Conservation (phyloP, 2,329 filamentous ascomycete genomes). For the Furcasterigmium sp. region DNA sequence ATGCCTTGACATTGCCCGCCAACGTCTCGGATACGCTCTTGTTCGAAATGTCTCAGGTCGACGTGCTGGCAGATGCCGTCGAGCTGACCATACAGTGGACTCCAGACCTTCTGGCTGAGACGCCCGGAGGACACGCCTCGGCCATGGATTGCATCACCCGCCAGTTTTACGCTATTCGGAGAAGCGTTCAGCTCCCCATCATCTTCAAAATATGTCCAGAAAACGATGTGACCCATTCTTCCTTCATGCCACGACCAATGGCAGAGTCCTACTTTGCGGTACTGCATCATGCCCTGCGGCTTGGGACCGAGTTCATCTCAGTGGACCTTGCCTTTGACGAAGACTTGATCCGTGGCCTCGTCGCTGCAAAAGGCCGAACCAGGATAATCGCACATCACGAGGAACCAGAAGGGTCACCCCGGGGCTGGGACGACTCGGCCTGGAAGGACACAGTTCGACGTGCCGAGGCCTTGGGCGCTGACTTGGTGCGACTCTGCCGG, state of each 20-base stretch:
- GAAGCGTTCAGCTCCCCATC: slow-evolving; percentile 1
- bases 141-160: neutral
- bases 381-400: slow-evolving; percentile 46
- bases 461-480: slow-evolving; percentile 41
- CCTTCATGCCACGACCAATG: neutral
- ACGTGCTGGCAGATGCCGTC: too few species aligned
- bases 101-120: too few species aligned
- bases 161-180: slow-evolving; percentile 2
- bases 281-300: slow-evolving; percentile 43
- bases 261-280: slow-evolving; percentile 31
- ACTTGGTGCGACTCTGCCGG: slow-evolving; percentile 45
- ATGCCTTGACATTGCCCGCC: too few species aligned
- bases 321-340: slow-evolving; percentile 25
- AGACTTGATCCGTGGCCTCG: slow-evolving; percentile 1
- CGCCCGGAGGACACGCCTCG: too few species aligned
- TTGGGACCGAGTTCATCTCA: slow-evolving; percentile 43
- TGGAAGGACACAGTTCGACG: slow-evolving; percentile 26
- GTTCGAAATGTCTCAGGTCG: too few species aligned
- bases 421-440: slow-evolving; percentile 19
- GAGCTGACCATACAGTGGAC: too few species aligned
- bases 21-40: too few species aligned
- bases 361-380: slow-evolving; percentile 37
- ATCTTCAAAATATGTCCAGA: too few species aligned
- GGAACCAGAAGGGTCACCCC: too few species aligned
- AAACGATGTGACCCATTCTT: too few species aligned